Conservation (phyloP, 2,329 filamentous ascomycete species). For the Orbilia quercus region DNA sequence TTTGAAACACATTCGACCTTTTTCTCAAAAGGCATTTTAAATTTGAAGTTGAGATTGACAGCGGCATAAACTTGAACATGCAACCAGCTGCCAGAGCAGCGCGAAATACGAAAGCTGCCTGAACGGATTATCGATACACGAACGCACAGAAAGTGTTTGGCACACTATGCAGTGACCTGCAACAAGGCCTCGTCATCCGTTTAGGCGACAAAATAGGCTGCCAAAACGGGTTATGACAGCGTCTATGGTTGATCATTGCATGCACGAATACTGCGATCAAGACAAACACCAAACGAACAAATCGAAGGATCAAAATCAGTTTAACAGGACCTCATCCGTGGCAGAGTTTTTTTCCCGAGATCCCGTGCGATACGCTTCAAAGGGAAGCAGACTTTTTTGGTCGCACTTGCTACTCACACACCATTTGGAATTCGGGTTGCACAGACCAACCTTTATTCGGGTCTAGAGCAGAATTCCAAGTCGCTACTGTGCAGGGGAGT, state of each 20-base stretch:
- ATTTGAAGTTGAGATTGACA: not conserved
- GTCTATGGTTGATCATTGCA: conserved; percentile 1
- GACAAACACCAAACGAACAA: conserved; percentile 11
- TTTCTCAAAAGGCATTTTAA: not conserved
- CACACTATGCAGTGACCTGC: conserved; percentile 24
- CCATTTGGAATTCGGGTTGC: conserved; percentile 56
- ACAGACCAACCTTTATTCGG: conserved; percentile 44
- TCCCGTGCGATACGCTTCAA: conserved; percentile 10
- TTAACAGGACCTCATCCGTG: conserved; percentile 20
- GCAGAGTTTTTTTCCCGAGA: conserved; percentile 28
- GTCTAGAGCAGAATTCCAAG: conserved; percentile 24
- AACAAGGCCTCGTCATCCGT: conserved; percentile 47
- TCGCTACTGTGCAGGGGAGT: conserved; percentile 4
- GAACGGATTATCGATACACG: conserved; percentile 54
- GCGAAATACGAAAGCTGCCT: conserved; percentile 36
- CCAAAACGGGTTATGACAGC: conserved; percentile 31
- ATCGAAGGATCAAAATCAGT: conserved; percentile 46
- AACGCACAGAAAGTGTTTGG: conserved; percentile 24
- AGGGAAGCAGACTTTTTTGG: conserved; percentile 12
- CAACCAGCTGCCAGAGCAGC: not conserved
- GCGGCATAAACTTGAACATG: conserved; percentile 22
- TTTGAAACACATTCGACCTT: conserved; percentile 20
- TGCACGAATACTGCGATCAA: conserved; percentile 15
- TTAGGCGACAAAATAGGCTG: conserved; percentile 51
- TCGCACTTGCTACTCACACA: conserved; percentile 37